Evolutionary conservation across 768 basidiomycete genomes (phyloP), one percentile per base, ranked within the genome.

Genomic region (Pisolithus marmoratus): DNA sequence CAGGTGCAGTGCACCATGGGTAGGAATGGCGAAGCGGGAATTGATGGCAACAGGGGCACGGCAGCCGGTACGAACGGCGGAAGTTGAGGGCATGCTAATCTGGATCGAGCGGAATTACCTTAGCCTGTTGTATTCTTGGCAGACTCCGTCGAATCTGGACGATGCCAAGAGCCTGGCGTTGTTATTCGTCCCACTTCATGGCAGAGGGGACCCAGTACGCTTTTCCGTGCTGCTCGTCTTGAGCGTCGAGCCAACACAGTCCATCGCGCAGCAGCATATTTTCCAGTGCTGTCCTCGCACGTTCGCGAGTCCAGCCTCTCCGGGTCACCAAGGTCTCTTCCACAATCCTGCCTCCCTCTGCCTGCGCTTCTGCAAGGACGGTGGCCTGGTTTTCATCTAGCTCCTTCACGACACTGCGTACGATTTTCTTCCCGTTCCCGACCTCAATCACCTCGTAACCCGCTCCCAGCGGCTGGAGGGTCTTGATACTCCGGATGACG

Each of bases 221-320:
- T 52, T 76, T 75, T 26, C 83, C 82, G 27, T 71, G 73, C 15
- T 63, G 65, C 58, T 83, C 81, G 49, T 88, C 90, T 68, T 96
- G 93, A 23, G 90, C 85, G 62, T 99, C 96, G 27, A 98, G 63
- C 96, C 96, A 99, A 53, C 91, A 94, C 23, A 95, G 72, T 1
- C 94, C 95, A 56, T 98, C 94, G 24, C 87, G 77, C 55, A 91
- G 75, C 14, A 94, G 78, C 84, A 95, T 94, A 55, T 94, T 94
- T 60, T 93, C 85, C 60, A 98, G 67, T 2, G 87, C 94, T 11
- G 82, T 77, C 45, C 77, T 74, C 4, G 89, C 86, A 24, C 96
- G 78, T 34, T 88, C 87, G 46, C 76, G 67, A 2, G 82, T 81
- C 96, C 96, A 99, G 5, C 83, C 85, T 15, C 80, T 81, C 48